Evolutionary conservation across 768 basidiomycete genomes (phyloP), one percentile per base, ranked within the genome.

Genomic region (Leccinum pellstonianum): DNA sequence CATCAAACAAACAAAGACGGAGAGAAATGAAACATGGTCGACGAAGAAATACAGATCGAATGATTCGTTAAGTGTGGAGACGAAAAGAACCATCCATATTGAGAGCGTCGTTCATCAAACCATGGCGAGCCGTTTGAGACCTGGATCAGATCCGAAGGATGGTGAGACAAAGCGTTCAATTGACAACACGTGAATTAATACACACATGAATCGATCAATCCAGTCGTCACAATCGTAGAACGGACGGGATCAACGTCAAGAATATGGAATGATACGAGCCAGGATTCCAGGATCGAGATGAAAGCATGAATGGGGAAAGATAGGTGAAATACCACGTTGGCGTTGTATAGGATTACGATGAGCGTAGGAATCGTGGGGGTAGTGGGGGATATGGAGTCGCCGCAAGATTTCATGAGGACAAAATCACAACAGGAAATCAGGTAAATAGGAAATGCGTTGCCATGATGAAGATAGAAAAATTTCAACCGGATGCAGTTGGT

Each of bases 341-440:
- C 19, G 4, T 65, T 59, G 47, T 52, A 41, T 17, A 50, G 41
- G 12, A 37, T 58, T 69, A 27, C 29, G 27, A 66, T 66, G 54
- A 62, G 14, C 56, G 64, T n/a, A 70, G 56, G 66, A 64, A 64
- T 60, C 12, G 59, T 56, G 68, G 65, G 12, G 54, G 60, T 69
- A 67, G 59, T n/a, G 58, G 1, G 68, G 64, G 21, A 23, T 52
- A 56, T n/a, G 25, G n/a, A 21, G 56, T 50, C 25, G 19, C 48
- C 19, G 25, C 31, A 38, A n/a, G 37, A 31, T 68, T 61, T 7
- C 33, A 17, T 35, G 27, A 37, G 21, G 35, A 29, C 25, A 48
- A 25, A 10, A 58, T 46, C 33, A 43, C 14, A 60, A 29, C 17
- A 58, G 25, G 43, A 43, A 41, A 41, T 56, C 35, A 46, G 43